Evolutionary conservation across 768 basidiomycete genomes (phyloP), one percentile per base, ranked within the genome.

Genomic region (Rhizopogon vulgaris): DNA sequence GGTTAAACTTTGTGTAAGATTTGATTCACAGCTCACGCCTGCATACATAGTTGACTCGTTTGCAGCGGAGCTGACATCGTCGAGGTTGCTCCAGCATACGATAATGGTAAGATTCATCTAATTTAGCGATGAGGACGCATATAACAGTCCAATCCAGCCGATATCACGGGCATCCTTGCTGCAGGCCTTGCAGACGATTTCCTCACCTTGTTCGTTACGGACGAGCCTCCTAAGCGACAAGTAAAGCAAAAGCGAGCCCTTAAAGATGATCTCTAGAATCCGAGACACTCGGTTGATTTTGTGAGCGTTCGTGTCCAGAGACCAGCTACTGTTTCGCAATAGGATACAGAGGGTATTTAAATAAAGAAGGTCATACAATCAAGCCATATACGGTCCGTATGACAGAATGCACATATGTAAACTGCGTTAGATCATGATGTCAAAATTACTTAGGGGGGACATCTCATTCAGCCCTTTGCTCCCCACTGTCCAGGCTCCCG

Each of bases 81-180:
- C 28, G 87, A 90, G 64, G 87, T 90, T 40, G 70, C 85, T 2
- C 86, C 87, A 11, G 80, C 84, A 18, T 86, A 87, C 63, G 86
- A 86, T 65, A 73, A 81, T 53, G 84, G 83, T 82, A 52, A 42
- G 73, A 58, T n/a, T 38, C 38, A 38, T 49, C 40, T 46, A 27
- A 48, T 15, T 38, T 17, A 38, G 28, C 18, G 28, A 38, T 25
- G 28, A 25, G 30, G 32, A 48, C 43, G 53, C 30, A 41, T 47
- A 38, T 43, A 15, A 56, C 36, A 49, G 30, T 11, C 42, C n/a
- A 28, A 40, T 52, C 18, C 52, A 79, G 84, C 84, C 43, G 84
- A 87, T 38, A 78, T 84, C 42, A 88, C 85, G 22, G 78, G 76
- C 2, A 82, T 83, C 42, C 80, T 80, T 24, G 84, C 85, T 0